These are phyloP conservation scores for Tulasnella sp. DNA, from an alignment of 768 basidiomycete species.

Conservation along the genomic window DNA sequence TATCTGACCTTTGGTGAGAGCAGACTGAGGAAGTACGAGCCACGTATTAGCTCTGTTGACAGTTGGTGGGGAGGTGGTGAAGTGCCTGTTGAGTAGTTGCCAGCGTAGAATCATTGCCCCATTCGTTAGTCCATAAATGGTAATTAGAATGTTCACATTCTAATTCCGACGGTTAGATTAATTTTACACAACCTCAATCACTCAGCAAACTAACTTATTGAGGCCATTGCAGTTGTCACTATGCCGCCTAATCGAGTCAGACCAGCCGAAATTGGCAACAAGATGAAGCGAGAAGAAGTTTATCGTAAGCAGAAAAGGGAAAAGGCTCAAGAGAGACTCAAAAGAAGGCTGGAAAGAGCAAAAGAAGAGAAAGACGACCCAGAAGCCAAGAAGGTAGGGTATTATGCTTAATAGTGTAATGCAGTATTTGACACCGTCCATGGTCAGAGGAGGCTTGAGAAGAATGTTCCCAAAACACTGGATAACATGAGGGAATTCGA, in stretches of 20 bases:
- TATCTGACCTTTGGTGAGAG: too few relatives aligned
- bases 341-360: constrained; percentile 61
- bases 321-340: constrained; percentile 68
- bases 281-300: constrained; percentile 72
- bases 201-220: too few relatives aligned
- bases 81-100: too few relatives aligned
- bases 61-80: too few relatives aligned
- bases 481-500: constrained; percentile 88
- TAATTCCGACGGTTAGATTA: too few relatives aligned
- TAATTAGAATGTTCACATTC: too few relatives aligned
- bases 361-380: constrained; percentile 69
- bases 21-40: too few relatives aligned
- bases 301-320: constrained; percentile 59
- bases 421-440: not conserved
- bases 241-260: constrained; percentile 10
- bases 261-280: constrained; percentile 54
- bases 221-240: too few relatives aligned
- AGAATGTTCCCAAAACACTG: constrained; percentile 81
- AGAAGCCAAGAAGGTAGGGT: constrained; percentile 56
- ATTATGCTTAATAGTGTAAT: not conserved
- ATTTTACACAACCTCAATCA: too few relatives aligned
- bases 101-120: too few relatives aligned
- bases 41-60: too few relatives aligned
- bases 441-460: constrained; percentile 58
- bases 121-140: too few relatives aligned